Percentiles rank a stretch among this genome's conserved stretches.
These are phyloP conservation scores for Marasmius tenuissimus DNA, from an alignment of 1,284 basidiomycete species.

Conservation along the genomic window DNA sequence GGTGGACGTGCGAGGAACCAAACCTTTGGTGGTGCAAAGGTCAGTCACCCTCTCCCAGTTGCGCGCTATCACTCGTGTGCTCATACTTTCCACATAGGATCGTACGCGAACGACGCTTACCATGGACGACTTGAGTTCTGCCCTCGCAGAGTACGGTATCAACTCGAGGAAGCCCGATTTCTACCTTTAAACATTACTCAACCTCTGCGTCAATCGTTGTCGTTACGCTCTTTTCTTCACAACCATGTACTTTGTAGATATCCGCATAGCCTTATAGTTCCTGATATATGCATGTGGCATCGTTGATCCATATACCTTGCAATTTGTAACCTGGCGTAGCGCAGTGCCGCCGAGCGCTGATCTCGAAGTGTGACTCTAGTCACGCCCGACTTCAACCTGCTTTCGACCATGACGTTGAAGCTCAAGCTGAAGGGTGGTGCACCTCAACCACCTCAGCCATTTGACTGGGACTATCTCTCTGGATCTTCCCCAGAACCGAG, in stretches of 20 bases:
- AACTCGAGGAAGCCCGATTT: slow-evolving; percentile 92
- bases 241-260: not conserved
- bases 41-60: slow-evolving; percentile 29
- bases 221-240: not conserved
- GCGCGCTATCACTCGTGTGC: not conserved
- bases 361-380: not conserved
- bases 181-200: slow-evolving; percentile 52
- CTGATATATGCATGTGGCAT: too few relatives aligned
- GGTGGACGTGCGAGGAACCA: slow-evolving; percentile 68
- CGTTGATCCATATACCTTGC: too few relatives aligned
- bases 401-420: slow-evolving; percentile 13
- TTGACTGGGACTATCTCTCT: slow-evolving; percentile 57
- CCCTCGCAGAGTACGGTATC: slow-evolving; percentile 94
- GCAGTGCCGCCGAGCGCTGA: not conserved
- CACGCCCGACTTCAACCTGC: not conserved
- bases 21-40: slow-evolving; percentile 58
- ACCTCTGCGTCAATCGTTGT: not conserved
- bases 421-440: slow-evolving; percentile 10
- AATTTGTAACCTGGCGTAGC: too few relatives aligned
- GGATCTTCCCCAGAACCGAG: slow-evolving; percentile 35
- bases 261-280: too few relatives aligned
- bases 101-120: slow-evolving; percentile 90
- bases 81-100: slow-evolving; percentile 6
- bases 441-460: slow-evolving; percentile 35
- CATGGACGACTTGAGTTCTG: slow-evolving; percentile 95